These are phyloP conservation scores for Cutaneotrichosporon cavernicola DNA, from an alignment of 1,284 basidiomycete species.

Conservation along the genomic window DNA sequence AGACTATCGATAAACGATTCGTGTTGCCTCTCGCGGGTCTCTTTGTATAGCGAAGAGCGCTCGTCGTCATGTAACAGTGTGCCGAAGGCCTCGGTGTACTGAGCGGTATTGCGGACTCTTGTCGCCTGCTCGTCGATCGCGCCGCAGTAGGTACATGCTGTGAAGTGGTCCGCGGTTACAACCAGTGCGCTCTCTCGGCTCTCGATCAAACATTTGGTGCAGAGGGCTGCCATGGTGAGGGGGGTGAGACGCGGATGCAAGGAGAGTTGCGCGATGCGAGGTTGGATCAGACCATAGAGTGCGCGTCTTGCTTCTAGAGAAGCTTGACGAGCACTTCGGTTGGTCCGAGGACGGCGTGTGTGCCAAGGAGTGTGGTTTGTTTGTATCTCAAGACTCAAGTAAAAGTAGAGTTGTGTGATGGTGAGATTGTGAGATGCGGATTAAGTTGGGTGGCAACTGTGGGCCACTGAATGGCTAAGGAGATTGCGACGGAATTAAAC, in stretches of 20 bases:
- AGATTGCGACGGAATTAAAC: too few relatives aligned
- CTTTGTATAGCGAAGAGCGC: slow-evolving; percentile 13
- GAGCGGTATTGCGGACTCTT: slow-evolving; percentile 16
- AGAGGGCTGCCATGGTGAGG: slow-evolving; percentile 9
- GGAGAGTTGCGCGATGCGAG: too few relatives aligned
- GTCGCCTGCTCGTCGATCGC: slow-evolving; percentile 29
- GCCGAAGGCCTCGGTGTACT: slow-evolving; percentile 22
- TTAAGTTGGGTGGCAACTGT: too few relatives aligned
- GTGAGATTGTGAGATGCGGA: too few relatives aligned
- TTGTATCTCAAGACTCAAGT: too few relatives aligned
- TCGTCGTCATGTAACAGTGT: slow-evolving; percentile 25
- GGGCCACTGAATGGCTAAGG: too few relatives aligned
- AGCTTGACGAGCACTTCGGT: slow-evolving; percentile 17
- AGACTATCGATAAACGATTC: slow-evolving; percentile 22
- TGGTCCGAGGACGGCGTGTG: too few relatives aligned
- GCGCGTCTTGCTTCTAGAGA: slow-evolving; percentile 14
- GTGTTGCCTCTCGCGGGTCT: slow-evolving; percentile 17
- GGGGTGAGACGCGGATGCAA: neutral
- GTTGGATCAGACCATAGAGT: slow-evolving; percentile 2
- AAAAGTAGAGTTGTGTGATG: too few relatives aligned
- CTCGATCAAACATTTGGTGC: slow-evolving; percentile 6
- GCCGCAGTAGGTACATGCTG: slow-evolving; percentile 35
- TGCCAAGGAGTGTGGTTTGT: too few relatives aligned
- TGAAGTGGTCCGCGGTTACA: slow-evolving; percentile 10
- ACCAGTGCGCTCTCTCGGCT: neutral